Evolutionary conservation across 768 basidiomycete species (phyloP), one percentile per base, ranked within the genome.

Genomic region (Dioszegia aurantiaca): DNA sequence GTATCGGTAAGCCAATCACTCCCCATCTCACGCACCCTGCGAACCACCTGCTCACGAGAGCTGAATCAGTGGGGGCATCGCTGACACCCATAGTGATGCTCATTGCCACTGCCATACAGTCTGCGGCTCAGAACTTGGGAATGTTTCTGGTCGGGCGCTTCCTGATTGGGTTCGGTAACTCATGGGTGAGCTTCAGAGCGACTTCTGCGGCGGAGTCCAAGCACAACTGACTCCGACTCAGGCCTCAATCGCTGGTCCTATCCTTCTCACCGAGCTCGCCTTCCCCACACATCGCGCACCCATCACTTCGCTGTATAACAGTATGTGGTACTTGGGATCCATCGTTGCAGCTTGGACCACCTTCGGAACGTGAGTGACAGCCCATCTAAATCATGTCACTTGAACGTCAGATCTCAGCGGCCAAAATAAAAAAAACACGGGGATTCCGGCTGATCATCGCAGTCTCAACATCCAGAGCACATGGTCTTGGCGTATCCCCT

Each of bases 231-330:
- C 40, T n/a, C 9, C 21, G 17, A 9, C 36, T 37, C 40, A 42
- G 40, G 40, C 70, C 80, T 84, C 83, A 24, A 86, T 83, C 66
- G 85, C 88, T 41, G 87, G 88, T 8, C 89, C 89, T 12, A 82
- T 90, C 81, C 77, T 90, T 79, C 84, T 90, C 53, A 85, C 87
- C 41, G 90, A 91, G 76, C 77, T 90, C n/a, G 81, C 89, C 0
- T 90, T 90, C 73, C 89, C 89, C 14, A 79, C 82, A 17, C 84
- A 48, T 41, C 48, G 58, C 65, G 86, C 85, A 12, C 84, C 84
- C 37, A 77, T 92, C 58, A 90, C 87, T 12, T 42, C 48, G 4
- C 43, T 62, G n/a, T 67, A 67, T 61, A 88, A 88, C 75, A 80
- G 85, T 0, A 81, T 80, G 49, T 88, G 87, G 87, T 88, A 88